These are phyloP conservation scores for Akanthomyces muscarius DNA, from an alignment of 2,329 filamentous ascomycete species.

Conservation along the genomic window DNA sequence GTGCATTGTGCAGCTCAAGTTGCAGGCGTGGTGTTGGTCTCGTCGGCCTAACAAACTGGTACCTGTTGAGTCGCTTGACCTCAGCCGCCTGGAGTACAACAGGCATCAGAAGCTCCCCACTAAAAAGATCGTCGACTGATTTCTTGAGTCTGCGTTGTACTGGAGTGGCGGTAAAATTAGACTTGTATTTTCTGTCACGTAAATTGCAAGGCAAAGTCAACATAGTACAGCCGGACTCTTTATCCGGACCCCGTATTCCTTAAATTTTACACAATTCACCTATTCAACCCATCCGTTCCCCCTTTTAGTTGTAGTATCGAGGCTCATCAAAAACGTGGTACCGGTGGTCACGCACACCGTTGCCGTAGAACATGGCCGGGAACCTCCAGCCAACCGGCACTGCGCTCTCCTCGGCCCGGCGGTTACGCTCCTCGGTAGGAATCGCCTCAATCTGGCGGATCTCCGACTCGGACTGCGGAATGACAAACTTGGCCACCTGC, in stretches of 20 bases:
- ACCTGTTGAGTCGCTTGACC: too few species aligned
- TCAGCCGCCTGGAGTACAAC: too few species aligned
- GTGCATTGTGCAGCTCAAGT: too few species aligned
- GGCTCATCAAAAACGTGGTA: slow-evolving; percentile 97
- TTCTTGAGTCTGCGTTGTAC: too few species aligned
- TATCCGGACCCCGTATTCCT: neutral
- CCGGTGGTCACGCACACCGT: slow-evolving; percentile 81
- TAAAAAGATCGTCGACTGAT: too few species aligned
- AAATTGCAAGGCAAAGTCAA: neutral
- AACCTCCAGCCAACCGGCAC: slow-evolving; percentile 77
- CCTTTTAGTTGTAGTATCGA: slow-evolving; percentile 56
- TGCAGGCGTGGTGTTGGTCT: neutral
- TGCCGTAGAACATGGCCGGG: slow-evolving; percentile 75
- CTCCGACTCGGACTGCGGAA: slow-evolving; percentile 63
- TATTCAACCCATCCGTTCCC: too few species aligned
- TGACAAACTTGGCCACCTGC: slow-evolving; percentile 91
- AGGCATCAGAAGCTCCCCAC: too few species aligned
- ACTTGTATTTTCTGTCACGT: neutral
- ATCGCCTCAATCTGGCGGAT: slow-evolving; percentile 39
- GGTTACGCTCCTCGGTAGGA: slow-evolving; percentile 52
- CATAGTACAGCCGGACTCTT: neutral
- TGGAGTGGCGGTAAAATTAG: neutral
- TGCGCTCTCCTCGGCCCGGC: slow-evolving; percentile 62
- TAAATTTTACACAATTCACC: neutral
- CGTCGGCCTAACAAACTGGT: too few species aligned